phyloP scores from a whole-genome alignment of 148 eudicot species.

The Tetragonia tetragonoides region DNA sequence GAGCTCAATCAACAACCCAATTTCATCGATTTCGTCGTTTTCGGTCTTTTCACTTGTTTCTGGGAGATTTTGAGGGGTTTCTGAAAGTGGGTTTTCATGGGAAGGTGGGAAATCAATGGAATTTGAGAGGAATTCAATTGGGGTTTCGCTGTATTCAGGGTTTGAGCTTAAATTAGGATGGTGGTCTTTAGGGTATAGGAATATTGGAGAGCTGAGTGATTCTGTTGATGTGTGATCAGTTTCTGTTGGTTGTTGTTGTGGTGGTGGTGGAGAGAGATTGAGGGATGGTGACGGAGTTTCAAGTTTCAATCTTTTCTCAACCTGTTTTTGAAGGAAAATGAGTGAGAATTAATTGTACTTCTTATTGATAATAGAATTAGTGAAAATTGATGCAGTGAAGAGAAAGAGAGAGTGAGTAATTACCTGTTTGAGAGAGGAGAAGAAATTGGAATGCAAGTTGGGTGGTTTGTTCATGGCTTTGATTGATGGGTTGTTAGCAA shows the following conservation, averaged over 20 bases:
- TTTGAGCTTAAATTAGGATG: constrained; percentile 27
- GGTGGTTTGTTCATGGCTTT: constrained; percentile 6
- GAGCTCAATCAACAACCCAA: constrained; percentile 54
- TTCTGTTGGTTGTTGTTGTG: constrained; percentile 26
- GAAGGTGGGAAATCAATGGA: constrained; percentile 44
- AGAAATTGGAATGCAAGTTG: constrained; percentile 51
- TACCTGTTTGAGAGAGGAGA: constrained; percentile 77
- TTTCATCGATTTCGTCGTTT: constrained; percentile 34
- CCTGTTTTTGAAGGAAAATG: constrained; percentile 26
- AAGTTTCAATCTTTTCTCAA: constrained; percentile 76
- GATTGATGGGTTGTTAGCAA: background rate
- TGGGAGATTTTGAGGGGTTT: constrained; percentile 26
- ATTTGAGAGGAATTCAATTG: constrained; percentile 55
- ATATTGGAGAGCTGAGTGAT: constrained; percentile 60
- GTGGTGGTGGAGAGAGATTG: constrained; percentile 13
- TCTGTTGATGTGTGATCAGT: constrained; percentile 26
- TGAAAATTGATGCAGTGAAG: background rate
- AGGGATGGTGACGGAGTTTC: constrained; percentile 34
- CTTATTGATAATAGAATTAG: too few relatives aligned
- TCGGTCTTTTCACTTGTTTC: constrained; percentile 9
- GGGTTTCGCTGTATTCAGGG: constrained; percentile 51
- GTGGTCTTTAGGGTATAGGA: constrained; percentile 22
- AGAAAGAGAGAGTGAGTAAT: background rate
- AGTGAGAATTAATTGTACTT: background rate
- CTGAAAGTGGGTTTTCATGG: constrained; percentile 33